Evolutionary conservation across 495 filamentous ascomycete genomes (phyloP).

Genomic region (Choiromyces venosus): DNA sequence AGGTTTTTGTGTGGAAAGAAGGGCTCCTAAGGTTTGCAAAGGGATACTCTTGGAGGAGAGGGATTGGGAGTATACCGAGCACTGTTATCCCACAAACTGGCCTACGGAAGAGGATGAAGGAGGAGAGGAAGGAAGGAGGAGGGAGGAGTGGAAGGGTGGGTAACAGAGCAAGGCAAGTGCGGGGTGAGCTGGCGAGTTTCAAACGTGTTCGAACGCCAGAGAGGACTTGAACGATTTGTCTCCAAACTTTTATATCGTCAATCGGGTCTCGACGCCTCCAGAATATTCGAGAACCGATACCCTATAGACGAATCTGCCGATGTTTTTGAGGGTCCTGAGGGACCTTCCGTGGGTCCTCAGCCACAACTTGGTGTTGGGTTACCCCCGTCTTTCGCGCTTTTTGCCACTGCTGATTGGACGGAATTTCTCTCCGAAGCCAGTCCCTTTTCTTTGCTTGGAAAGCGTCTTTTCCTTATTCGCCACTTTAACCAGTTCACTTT

Average conservation of each 20-base stretch:
- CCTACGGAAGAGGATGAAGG: background rate
- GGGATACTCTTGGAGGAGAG: background rate
- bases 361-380: conserved; percentile 18
- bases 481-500: conserved; percentile 39
- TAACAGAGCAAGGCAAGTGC: background rate
- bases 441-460: conserved; percentile 10
- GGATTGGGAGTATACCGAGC: background rate
- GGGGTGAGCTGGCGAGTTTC: background rate
- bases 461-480: conserved; percentile 27
- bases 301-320: conserved; percentile 1
- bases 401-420: conserved; percentile 32
- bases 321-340: conserved; percentile 11
- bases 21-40: background rate
- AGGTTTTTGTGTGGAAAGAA: background rate
- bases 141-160: background rate
- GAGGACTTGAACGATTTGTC: background rate
- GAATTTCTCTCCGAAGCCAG: conserved; percentile 28
- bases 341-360: background rate
- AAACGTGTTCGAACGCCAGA: background rate
- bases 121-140: background rate
- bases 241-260: background rate
- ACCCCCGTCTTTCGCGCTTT: background rate
- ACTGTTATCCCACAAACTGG: background rate
- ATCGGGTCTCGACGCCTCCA: background rate
- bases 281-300: background rate